Evolutionary conservation across 1,284 basidiomycete species (phyloP), one percentile per base, ranked within the genome.

Genomic region (Naganishia sp.): DNA sequence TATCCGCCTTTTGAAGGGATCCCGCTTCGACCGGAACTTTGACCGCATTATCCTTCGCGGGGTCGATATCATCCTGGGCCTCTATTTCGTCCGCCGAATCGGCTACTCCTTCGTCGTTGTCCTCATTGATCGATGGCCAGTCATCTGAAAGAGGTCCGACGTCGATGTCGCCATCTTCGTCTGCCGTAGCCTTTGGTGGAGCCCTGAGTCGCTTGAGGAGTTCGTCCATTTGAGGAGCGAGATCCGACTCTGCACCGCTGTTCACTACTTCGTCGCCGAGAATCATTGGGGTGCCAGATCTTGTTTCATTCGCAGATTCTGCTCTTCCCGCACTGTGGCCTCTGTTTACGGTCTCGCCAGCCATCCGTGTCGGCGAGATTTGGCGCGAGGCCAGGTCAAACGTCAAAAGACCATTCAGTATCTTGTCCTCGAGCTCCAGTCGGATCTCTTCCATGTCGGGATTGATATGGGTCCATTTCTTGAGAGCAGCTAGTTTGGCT

Each of bases 391-490:
- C 58, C 4, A 46, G 53, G 32, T 61, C 58, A 28, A 58, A 50
- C 13, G 32, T 55, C 46, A 66, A 53, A 23, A 66, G 57, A 25
- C 51, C 53, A 25, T 49, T 43, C 7, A 69, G 56, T 17, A 69
- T 31, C 50, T 66, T 61, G 58, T 69, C 65, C 39, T 64, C 49
- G 3, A 69, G 45, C 43, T 39, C 50, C 5, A 51, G 41, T 15
- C 54, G 45, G 10, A 74, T 73, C 1, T 69, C 39, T 31, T 67
- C 50, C 3, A 72, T 68, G 47, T 68, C 71, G 1, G 71, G 68
- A 67, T 83, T 88, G 74, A 94, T 86, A 74, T 98, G 94, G 18
- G 84, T 88, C 94, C 94, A 98, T 73, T 90, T 86, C 65, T 88
- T 88, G 42, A 98, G 83, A 1, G 90, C 85, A 2, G 90, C 89